A percentile compares a stretch with the other conserved stretches of the same genome.
phyloP scores from a whole-genome alignment of 2,329 filamentous ascomycete species.

The Arthroderma sp. region DNA sequence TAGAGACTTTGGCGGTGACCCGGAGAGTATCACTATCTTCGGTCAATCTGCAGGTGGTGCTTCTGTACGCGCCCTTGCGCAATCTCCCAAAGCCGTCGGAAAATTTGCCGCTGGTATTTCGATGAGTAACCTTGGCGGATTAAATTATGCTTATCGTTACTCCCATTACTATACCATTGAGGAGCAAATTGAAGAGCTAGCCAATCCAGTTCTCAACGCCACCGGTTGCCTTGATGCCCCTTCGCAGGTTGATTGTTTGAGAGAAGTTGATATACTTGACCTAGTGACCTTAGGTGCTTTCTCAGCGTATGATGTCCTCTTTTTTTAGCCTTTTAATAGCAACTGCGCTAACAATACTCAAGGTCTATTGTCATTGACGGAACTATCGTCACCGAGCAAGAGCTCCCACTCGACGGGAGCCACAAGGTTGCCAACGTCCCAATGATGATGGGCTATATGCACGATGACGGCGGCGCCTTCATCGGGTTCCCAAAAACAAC shows the following conservation, averaged over 20 bases:
- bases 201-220: constrained; percentile 35
- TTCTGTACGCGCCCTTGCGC: constrained; percentile 29
- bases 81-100: constrained; percentile 10
- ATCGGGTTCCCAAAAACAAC: not conserved
- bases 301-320: no score
- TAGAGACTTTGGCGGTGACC: constrained; percentile 20
- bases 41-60: constrained; percentile 33
- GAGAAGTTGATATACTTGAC: constrained; percentile 20
- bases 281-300: no score
- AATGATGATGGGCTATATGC: constrained; percentile 1
- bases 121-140: constrained; percentile 1
- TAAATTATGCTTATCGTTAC: constrained; percentile 41
- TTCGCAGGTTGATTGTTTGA: constrained; percentile 36
- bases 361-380: not conserved
- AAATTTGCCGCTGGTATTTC: constrained; percentile 12
- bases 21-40: constrained; percentile 21
- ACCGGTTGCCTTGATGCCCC: constrained; percentile 36
- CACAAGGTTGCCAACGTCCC: not conserved
- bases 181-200: constrained; percentile 36
- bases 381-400: not conserved
- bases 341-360: no score
- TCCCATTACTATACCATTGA: constrained; percentile 43
- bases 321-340: no score
- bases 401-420: not conserved
- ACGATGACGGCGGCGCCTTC: not conserved